Base-by-base conservation (phyloP, 139 green algal species). In the Nannochloris sp. region DNA sequence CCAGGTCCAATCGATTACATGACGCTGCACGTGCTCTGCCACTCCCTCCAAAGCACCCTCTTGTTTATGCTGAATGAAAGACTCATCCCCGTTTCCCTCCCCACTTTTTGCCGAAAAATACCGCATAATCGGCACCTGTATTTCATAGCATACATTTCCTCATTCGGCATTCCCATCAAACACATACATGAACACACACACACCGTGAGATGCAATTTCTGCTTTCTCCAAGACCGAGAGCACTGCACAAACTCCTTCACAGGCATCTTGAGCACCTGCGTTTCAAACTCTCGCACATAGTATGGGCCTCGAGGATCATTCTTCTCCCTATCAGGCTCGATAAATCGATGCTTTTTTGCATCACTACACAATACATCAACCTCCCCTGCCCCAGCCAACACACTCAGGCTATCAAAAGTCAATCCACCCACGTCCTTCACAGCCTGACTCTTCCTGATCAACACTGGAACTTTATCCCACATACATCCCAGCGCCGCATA, bases 261-360 rank as follows among this genome's bases (percentile, higher is more conserved):
- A 8, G 37, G 49, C 73, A 82, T 79, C 8, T 62, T 17, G 31
- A 84, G 57, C 11, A 55, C 49, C 33, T 72, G 64, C 5, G 66
- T 82, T 49, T 86, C 71, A 3, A 80, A 82, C 73, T 87, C 75
- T 2, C 82, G 49, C 6, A 90, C 56, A 49, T 87, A 74, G 67
- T 89, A 90, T 36, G 70, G 66, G 17, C 65, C 73, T 29, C 23
- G 33, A 23, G 26, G 4, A 1, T 70, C 43, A 59, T 90, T 90
- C 43, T 87, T 87, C 11, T 13, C 20, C 1, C 16, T 13, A 20
- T 85, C 78, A 25, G 20, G 65, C 13, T 73, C 43, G 3, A 85
- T 63, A 71, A 89, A 89, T 5, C 70, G 61, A 61, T 85, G 69
- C 40, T 43, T 50, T 25, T 62, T 56, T 2, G 56, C 33, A 9